These are phyloP conservation scores for Podaxis mareebaensis DNA, from an alignment of 768 basidiomycete genomes.

Conservation along the genomic window DNA sequence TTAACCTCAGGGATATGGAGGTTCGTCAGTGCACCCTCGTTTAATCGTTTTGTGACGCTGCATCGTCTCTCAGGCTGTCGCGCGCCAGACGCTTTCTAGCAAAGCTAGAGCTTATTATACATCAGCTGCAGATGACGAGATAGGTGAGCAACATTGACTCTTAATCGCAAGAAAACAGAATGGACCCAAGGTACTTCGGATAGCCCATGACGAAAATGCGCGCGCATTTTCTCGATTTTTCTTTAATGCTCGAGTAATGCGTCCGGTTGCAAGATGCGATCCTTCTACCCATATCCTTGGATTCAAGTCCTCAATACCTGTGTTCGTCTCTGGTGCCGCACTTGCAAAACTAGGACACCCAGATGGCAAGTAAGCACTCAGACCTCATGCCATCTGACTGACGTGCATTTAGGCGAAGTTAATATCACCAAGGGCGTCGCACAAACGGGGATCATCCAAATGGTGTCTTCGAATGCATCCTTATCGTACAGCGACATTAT, in stretches of 20 bases:
- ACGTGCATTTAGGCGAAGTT: constrained; percentile 59
- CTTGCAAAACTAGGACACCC: constrained; percentile 89
- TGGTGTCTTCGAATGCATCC: constrained; percentile 81
- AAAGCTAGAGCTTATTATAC: constrained; percentile 84
- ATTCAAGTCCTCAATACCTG: constrained; percentile 67
- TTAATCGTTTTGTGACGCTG: background rate
- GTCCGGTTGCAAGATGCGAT: constrained; percentile 60
- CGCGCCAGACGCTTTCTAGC: constrained; percentile 67
- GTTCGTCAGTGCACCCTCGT: constrained; percentile 33
- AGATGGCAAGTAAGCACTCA: constrained; percentile 38
- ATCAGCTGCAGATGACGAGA: constrained; percentile 84
- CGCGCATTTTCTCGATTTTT: constrained; percentile 84
- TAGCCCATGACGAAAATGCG: constrained; percentile 70
- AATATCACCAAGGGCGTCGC: constrained; percentile 78
- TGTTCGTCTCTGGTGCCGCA: constrained; percentile 84
- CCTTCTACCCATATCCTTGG: constrained; percentile 77
- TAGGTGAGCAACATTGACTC: constrained; percentile 50
- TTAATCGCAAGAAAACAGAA: background rate
- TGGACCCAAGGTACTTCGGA: constrained; percentile 18
- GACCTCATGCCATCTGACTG: background rate
- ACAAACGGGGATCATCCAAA: constrained; percentile 73
- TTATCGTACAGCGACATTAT: constrained; percentile 66
- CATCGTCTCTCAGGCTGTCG: constrained; percentile 53
- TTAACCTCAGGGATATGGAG: constrained; percentile 85
- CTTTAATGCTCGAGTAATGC: constrained; percentile 84